Evolutionary conservation across 2,329 filamentous ascomycete genomes (phyloP).

Genomic region (Davidsoniella virescens): DNA sequence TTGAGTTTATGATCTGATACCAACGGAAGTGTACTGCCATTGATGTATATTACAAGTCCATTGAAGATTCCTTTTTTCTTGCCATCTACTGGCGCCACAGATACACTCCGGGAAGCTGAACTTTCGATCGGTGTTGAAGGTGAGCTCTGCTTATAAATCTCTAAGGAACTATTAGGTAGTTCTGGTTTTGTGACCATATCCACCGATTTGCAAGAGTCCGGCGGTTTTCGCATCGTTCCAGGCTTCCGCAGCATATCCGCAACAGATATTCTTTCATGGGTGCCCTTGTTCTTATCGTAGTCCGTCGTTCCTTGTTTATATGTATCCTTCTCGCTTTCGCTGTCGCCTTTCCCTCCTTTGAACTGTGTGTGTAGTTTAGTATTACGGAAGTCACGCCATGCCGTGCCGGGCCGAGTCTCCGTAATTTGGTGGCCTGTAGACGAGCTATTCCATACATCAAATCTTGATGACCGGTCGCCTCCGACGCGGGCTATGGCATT

Average conservation of each 20-base stretch:
- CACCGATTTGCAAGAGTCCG: not conserved
- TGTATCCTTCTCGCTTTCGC: conserved; percentile 44
- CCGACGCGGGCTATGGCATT: conserved; percentile 19
- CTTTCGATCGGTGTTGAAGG: too few relatives aligned
- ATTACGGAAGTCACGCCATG: conserved; percentile 56
- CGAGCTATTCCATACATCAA: conserved; percentile 58
- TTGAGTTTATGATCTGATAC: conserved; percentile 81
- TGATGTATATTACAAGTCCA: conserved; percentile 64
- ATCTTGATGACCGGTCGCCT: conserved; percentile 29
- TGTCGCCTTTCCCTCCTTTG: conserved; percentile 36
- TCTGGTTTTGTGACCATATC: too few relatives aligned
- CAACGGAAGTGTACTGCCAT: conserved; percentile 66
- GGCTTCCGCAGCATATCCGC: conserved; percentile 31
- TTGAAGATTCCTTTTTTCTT: conserved; percentile 41
- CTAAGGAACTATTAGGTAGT: too few relatives aligned
- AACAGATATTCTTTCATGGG: conserved; percentile 28
- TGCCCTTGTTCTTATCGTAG: conserved; percentile 30
- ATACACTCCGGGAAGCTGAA: too few relatives aligned
- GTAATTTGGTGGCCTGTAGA: conserved; percentile 66
- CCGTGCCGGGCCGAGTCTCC: conserved; percentile 44
- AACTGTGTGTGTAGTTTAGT: conserved; percentile 58
- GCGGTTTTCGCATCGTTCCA: not conserved
- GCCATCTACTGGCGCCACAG: not conserved
- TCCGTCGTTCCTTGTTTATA: conserved; percentile 47
- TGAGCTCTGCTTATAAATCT: too few relatives aligned